Evolutionary conservation across 306 rosid species (phyloP), one percentile per base, ranked within the genome.

Genomic region (Malus asiatica): DNA sequence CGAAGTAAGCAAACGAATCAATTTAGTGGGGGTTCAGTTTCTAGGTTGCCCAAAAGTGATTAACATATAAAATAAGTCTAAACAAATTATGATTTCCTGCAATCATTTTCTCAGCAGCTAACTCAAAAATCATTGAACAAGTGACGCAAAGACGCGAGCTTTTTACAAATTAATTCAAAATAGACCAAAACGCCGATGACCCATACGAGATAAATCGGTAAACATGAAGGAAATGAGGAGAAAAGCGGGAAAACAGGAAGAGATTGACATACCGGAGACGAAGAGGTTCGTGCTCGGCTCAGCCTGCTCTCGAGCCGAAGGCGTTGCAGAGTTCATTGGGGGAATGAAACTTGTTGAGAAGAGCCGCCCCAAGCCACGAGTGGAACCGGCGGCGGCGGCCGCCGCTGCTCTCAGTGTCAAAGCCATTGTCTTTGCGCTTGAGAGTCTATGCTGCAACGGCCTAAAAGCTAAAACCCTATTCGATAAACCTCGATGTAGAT

Each of bases 261-360:
- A 62, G 25, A 20, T 18, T 18, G 44, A 62, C 66, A n/a, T 29
- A 86, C 98, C 97, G 16, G 98, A 93, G 83, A 93, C 97, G 82
- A 93, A 93, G 87, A 93, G 98, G 77, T 88, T 93, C 83, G 90
- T 81, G 81, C 77, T 87, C 60, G 98, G 98, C 6, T 90, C 95
- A n/a, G 93, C 88, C 87, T 32, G 63, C 73, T 86, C 87, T 16
- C 95, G 87, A 57, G 81, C 80, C 71, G 82, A 66, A 19, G 85
- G 45, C 12, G 86, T 63, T 18, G 77, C 76, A 3, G 87, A 9
- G 19, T 79, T 29, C 70, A 85, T 77, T 15, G 91, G 77, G 46
- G 94, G 85, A 74, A 80, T 22, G 83, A 93, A 90, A 42, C 75
- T 55, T 8, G 84, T 79, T 33, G 91, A 93, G 85, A 90, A 88